A percentile compares a stretch with the other conserved stretches of the same genome.
phyloP scores from a whole-genome alignment of 495 filamentous ascomycete genomes.

The Xylaria castorea region DNA sequence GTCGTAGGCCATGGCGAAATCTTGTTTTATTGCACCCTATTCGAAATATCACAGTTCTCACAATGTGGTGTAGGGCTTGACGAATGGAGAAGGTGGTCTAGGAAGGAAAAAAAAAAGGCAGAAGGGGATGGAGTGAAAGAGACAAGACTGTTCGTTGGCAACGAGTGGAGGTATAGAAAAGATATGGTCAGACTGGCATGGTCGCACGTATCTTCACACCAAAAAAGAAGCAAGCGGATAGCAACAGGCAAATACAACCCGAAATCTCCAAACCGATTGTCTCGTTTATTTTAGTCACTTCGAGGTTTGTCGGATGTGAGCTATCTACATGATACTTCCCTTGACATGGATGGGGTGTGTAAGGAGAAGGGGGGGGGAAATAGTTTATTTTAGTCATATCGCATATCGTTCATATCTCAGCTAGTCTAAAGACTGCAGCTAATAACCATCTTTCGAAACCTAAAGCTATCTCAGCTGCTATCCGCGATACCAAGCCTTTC shows the following conservation, averaged over 20 bases:
- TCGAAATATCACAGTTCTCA: not conserved
- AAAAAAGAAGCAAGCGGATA: not conserved
- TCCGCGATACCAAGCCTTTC: not conserved
- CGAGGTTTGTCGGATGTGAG: not conserved
- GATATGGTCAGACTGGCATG: not conserved
- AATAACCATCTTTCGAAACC: not conserved
- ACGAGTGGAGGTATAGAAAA: slow-evolving; percentile 1
- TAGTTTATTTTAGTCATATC: slow-evolving; percentile 22
- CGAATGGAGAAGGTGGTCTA: not conserved
- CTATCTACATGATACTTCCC: not conserved
- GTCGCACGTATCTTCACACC: not conserved
- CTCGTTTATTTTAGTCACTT: not conserved
- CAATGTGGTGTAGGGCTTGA: slow-evolving; percentile 9
- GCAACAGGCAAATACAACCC: not conserved
- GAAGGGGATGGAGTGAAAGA: not conserved
- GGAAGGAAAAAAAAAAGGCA: not conserved
- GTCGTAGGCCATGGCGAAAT: slow-evolving; percentile 51
- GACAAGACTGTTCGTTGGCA: not conserved
- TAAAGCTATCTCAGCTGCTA: slow-evolving; percentile 1
- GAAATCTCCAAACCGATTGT: not conserved
- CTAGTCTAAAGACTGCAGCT: not conserved
- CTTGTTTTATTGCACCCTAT: not conserved
- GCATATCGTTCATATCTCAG: not conserved
- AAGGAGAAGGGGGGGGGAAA: not conserved
- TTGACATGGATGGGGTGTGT: not conserved